A percentile compares a stretch with the other conserved stretches of the same genome.
These are phyloP conservation scores for Pseudognaphalium luteoalbum DNA, from an alignment of 129 eudicot species.

Conservation along the genomic window DNA sequence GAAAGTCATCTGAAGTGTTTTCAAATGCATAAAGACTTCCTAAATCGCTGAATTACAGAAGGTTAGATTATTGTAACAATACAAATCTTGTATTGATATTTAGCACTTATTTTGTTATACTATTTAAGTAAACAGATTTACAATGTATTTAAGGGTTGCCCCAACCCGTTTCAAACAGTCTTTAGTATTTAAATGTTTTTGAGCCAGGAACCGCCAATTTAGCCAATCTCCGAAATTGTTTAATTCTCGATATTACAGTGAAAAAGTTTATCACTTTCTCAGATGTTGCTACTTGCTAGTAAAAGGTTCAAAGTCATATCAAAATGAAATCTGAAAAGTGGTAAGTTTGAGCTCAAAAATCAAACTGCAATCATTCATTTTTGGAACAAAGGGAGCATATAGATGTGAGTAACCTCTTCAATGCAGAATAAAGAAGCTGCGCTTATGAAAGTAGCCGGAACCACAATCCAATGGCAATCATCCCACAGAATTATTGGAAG, in stretches of 20 bases:
- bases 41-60: too few relatives aligned
- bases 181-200: too few relatives aligned
- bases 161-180: too few relatives aligned
- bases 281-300: neutral
- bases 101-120: too few relatives aligned
- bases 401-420: constrained; percentile 70
- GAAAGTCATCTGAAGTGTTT: too few relatives aligned
- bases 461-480: constrained; percentile 99
- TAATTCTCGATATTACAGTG: neutral
- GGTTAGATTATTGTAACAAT: too few relatives aligned
- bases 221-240: neutral
- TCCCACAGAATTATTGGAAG: constrained; percentile 98
- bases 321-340: neutral
- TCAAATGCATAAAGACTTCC: too few relatives aligned
- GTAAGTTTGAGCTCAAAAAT: constrained; percentile 15
- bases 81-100: too few relatives aligned
- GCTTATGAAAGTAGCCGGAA: constrained; percentile 95
- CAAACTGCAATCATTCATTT: neutral
- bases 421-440: constrained; percentile 98
- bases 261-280: neutral
- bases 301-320: neutral
- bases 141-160: too few relatives aligned
- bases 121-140: too few relatives aligned
- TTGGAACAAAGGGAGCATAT: neutral
- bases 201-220: too few relatives aligned